Percentiles rank a stretch among this genome's conserved stretches.
Evolutionary conservation across 352 stramenopile species (phyloP).

Genomic region (Phytopythium ostracodes): DNA sequence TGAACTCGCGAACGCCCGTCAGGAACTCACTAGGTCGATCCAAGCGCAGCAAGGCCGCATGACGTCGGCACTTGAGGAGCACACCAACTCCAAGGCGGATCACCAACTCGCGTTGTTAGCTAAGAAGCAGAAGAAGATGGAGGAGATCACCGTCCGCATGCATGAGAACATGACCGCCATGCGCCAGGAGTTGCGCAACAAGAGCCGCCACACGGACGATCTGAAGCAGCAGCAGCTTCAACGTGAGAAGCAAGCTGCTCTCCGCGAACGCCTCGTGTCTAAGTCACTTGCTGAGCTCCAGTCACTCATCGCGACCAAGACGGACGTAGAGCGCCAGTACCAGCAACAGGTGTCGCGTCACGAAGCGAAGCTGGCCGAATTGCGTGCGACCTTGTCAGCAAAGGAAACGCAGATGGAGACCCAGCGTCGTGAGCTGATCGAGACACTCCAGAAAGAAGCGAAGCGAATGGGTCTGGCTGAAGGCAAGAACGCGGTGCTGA

Average conservation of each 20-base stretch:
- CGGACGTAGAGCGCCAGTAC: constrained; percentile 44
- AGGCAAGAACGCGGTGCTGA: constrained; percentile 52
- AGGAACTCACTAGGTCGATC: constrained; percentile 54
- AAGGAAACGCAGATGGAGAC: constrained; percentile 48
- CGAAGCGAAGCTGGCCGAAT: constrained; percentile 29
- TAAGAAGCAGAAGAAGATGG: constrained; percentile 58
- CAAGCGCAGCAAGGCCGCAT: constrained; percentile 46
- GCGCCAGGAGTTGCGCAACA: constrained; percentile 30
- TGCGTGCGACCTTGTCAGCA: constrained; percentile 35
- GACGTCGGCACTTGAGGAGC: constrained; percentile 45
- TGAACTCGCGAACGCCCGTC: constrained; percentile 45
- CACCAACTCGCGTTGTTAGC: constrained; percentile 43
- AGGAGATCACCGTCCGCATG: constrained; percentile 39
- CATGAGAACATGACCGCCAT: constrained; percentile 39
- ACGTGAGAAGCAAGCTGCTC: constrained; percentile 17
- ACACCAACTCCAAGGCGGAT: constrained; percentile 40
- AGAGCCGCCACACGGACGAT: constrained; percentile 28
- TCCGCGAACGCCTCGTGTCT: constrained; percentile 43
- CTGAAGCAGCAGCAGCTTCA: constrained; percentile 14
- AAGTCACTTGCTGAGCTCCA: constrained; percentile 47
- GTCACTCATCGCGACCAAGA: constrained; percentile 30
- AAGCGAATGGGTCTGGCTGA: constrained; percentile 62
- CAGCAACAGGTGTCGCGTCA: constrained; percentile 20
- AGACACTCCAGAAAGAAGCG: constrained; percentile 53
- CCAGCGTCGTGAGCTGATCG: constrained; percentile 46